Evolutionary conservation across 306 rosid species (phyloP), one percentile per base, ranked within the genome.

Genomic region (Cyamopsis tetragonoloba): DNA sequence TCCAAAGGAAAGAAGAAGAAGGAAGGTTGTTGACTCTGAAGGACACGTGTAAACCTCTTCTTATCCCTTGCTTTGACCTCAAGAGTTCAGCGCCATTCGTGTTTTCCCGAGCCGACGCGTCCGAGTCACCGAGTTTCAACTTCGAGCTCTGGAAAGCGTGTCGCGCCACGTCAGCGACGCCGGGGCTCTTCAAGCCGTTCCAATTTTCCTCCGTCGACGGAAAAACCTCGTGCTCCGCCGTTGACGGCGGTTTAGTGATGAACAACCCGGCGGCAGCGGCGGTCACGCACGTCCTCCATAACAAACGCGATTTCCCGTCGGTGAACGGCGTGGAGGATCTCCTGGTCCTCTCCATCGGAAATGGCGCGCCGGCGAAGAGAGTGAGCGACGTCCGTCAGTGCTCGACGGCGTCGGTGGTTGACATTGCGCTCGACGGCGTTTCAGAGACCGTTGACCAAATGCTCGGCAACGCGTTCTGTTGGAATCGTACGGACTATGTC

Each of bases 381-480:
- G 17, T 66, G 12, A 66, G 73, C 6, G 80, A 66, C 2, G 26
- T 59, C 67, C 74, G 85, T 0, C 76, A 75, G 62, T 86, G 92
- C 76, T 84, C 95, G 1, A 80, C 89, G 14, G 74, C 96, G 19
- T 54, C 84, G 55, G 83, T 92, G 14, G 86, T 89, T 31, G 92
- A 86, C 84, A 93, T 93, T 83, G 98, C 84, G 0, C 75, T 88
- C 0, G 98, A 86, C 19, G 97, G 98, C 6, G 91, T 93, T n/a
- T 93, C 98, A 10, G 98, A 93, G 44, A 93, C 91, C 12, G 51
- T 93, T 51, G 98, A 93, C 79, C 98, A 93, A 72, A 88, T 93
- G 97, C 13, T 93, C 1, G 98, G 97, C 15, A 93, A 93, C 78
- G 96, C 98, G 5, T 93, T 93, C 88, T 81, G 97, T 75, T 93